Evolutionary conservation across 768 basidiomycete genomes (phyloP).

Genomic region (Rhodosporidiobolus sp.): DNA sequence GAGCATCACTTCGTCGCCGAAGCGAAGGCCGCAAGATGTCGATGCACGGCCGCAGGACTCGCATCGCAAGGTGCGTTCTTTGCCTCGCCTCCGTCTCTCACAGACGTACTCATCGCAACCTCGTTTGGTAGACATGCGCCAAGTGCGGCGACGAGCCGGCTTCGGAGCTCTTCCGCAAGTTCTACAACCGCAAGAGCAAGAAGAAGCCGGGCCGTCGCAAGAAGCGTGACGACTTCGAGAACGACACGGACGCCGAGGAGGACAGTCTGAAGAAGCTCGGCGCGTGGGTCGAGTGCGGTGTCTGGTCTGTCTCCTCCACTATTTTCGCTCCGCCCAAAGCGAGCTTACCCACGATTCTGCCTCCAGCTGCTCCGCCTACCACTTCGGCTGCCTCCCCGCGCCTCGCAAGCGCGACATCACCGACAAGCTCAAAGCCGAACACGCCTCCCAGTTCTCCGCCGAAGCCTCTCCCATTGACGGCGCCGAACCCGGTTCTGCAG

Average conservation of each 20-base stretch:
- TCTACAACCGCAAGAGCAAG: neutral
- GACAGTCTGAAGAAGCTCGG: constrained; percentile 11
- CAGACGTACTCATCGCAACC: neutral
- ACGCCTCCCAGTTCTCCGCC: neutral
- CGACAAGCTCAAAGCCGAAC: constrained; percentile 21
- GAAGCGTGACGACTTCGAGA: constrained; percentile 18
- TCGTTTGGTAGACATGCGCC: constrained; percentile 23
- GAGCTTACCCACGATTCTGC: neutral
- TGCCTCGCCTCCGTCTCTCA: neutral
- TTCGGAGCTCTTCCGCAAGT: neutral
- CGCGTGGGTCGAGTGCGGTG: constrained; percentile 40
- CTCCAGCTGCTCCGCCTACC: constrained; percentile 25
- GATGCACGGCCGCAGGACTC: constrained; percentile 7
- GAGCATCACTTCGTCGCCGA: neutral
- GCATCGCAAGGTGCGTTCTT: constrained; percentile 10
- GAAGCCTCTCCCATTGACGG: neutral
- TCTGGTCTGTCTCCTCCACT: constrained; percentile 19
- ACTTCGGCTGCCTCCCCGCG: constrained; percentile 28
- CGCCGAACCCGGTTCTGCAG: neutral
- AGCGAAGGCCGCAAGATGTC: neutral
- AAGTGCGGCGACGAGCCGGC: constrained; percentile 4
- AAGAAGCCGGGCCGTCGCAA: constrained; percentile 6
- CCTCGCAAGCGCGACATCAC: constrained; percentile 13
- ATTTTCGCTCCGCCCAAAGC: neutral
- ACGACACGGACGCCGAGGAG: constrained; percentile 31